Conservation (phyloP, 345 rosid genomes). For the Melaleuca quinquenervia region DNA sequence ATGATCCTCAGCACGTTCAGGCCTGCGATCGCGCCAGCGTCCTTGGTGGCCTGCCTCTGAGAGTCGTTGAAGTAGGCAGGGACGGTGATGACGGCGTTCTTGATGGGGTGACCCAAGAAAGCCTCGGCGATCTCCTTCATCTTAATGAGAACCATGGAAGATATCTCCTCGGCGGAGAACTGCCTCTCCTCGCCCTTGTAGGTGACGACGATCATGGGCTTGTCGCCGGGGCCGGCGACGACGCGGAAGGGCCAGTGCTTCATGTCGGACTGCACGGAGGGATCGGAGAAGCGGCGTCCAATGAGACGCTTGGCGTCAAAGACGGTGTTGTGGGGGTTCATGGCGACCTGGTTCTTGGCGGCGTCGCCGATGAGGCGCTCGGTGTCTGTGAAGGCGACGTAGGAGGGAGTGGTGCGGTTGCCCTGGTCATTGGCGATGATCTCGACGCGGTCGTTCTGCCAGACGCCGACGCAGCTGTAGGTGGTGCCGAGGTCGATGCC, state of each 20-base stretch:
- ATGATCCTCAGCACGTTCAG: not conserved
- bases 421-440: slow-evolving; percentile 23
- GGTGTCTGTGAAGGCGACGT: slow-evolving; percentile 25
- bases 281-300: slow-evolving; percentile 16
- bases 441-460: slow-evolving; percentile 19
- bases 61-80: not conserved
- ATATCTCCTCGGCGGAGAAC: slow-evolving; percentile 7
- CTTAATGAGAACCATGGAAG: slow-evolving; percentile 8
- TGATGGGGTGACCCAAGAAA: not conserved
- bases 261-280: slow-evolving; percentile 11
- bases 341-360: slow-evolving; percentile 22
- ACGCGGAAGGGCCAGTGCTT: slow-evolving; percentile 18
- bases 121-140: slow-evolving; percentile 13
- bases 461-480: slow-evolving; percentile 17
- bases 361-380: slow-evolving; percentile 20
- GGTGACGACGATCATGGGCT: slow-evolving; percentile 11
- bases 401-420: slow-evolving; percentile 20
- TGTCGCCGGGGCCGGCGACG: slow-evolving; percentile 3
- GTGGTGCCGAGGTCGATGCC: slow-evolving; percentile 22
- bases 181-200: slow-evolving; percentile 9
- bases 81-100: not conserved
- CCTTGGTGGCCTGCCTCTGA: not conserved
- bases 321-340: slow-evolving; percentile 21
- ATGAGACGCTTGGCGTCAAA: slow-evolving; percentile 21
- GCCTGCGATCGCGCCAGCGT: not conserved